Evolutionary conservation across 1,139 yeast species (phyloP).

Genomic region (Yamadazyma kanchanaburiensis): DNA sequence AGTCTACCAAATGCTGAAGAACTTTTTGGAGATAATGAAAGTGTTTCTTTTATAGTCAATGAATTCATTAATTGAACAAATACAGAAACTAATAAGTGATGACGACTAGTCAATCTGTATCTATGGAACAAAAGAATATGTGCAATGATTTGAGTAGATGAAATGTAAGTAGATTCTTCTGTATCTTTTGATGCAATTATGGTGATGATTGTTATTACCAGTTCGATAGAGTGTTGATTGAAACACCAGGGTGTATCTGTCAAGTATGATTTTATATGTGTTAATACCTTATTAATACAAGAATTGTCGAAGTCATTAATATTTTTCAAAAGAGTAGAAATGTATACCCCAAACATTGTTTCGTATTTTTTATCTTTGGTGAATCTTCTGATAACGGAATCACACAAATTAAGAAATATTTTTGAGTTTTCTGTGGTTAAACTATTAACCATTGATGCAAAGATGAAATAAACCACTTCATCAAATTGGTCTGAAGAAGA

Average conservation of each 20-base stretch:
- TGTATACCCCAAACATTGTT: constrained; percentile 4
- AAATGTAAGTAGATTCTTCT: constrained; percentile 20
- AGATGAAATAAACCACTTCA: constrained; percentile 2
- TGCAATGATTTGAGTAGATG: constrained; percentile 46
- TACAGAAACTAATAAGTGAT: constrained; percentile 57
- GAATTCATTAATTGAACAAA: constrained; percentile 48
- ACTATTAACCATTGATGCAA: constrained; percentile 6
- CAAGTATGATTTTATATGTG: constrained; percentile 27
- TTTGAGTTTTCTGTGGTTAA: constrained; percentile 6
- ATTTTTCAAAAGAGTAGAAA: constrained; percentile 1
- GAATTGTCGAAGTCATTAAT: background rate
- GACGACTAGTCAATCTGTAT: constrained; percentile 64
- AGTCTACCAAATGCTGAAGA: constrained; percentile 50
- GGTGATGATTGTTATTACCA: constrained; percentile 36
- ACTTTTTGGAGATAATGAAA: constrained; percentile 1
- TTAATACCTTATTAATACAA: constrained; percentile 1
- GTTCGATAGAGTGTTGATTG: constrained; percentile 67
- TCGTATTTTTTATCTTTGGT: constrained; percentile 6
- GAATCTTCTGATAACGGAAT: constrained; percentile 6
- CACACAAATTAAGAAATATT: constrained; percentile 10
- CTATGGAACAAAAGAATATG: constrained; percentile 65
- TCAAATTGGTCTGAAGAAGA: constrained; percentile 1
- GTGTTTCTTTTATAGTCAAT: constrained; percentile 25
- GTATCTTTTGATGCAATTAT: constrained; percentile 14
- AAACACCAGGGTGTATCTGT: constrained; percentile 56